A percentile compares a stretch with the other conserved stretches of the same genome.
phyloP scores from a whole-genome alignment of 169 alveolate species.

The Plasmodium sp. region DNA sequence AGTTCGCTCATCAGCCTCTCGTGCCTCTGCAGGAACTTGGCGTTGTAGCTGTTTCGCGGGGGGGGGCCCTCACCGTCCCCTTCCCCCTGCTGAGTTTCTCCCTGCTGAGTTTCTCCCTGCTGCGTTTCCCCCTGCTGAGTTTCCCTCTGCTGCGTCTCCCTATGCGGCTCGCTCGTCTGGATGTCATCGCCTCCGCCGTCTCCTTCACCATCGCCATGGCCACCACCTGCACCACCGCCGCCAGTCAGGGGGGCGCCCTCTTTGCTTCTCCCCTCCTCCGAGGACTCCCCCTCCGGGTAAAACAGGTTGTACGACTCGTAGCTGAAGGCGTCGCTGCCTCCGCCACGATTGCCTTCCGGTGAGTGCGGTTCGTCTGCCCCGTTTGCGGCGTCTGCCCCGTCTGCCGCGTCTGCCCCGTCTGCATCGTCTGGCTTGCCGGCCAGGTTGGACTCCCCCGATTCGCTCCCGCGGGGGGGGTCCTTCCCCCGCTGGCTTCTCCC shows the following conservation, averaged over 20 bases:
- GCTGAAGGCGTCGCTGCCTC: neutral
- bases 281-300: neutral
- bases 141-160: neutral
- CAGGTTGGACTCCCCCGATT: neutral
- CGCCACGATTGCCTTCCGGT: neutral
- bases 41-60: neutral
- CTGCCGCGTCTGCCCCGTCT: neutral
- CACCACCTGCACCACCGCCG: neutral
- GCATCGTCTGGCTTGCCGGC: neutral
- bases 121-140: neutral
- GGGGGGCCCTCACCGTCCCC: neutral
- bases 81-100: neutral
- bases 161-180: neutral
- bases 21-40: slow-evolving; percentile 2
- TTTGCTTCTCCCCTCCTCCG: slow-evolving; percentile 3
- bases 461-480: neutral
- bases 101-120: neutral
- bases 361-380: neutral
- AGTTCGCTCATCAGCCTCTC: slow-evolving; percentile 26
- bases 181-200: neutral
- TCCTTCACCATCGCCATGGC: too few species aligned
- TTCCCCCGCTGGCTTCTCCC: neutral
- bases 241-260: neutral
- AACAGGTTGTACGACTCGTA: slow-evolving; percentile 22
- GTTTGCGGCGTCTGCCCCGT: neutral